Evolutionary conservation across 768 basidiomycete genomes (phyloP).

Genomic region (Russula sp.): DNA sequence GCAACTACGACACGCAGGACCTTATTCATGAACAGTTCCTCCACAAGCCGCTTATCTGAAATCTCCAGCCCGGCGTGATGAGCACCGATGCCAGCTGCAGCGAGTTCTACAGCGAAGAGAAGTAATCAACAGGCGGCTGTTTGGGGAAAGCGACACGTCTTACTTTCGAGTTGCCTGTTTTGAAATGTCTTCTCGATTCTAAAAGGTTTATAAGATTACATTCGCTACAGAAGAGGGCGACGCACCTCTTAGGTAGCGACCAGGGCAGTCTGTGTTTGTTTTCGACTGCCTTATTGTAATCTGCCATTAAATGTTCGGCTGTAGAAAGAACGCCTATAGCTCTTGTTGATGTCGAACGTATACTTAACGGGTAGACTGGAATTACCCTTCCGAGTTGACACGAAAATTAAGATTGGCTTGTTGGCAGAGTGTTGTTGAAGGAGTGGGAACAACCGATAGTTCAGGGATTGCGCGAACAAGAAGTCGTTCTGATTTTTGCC

Average conservation of each 20-base stretch:
- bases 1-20: conserved; percentile 66
- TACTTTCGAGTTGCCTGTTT: conserved; percentile 67
- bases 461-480: conserved; percentile 65
- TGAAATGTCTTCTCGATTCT: conserved; percentile 58
- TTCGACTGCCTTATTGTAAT: conserved; percentile 57
- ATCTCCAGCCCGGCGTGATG: conserved; percentile 86
- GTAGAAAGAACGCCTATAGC: conserved; percentile 48
- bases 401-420: conserved; percentile 88
- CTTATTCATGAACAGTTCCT: conserved; percentile 68
- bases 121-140: neutral
- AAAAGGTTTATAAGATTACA: neutral
- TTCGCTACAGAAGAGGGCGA: neutral
- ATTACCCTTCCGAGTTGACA: conserved; percentile 80
- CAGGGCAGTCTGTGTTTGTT: conserved; percentile 60
- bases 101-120: conserved; percentile 48
- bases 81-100: conserved; percentile 73
- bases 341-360: conserved; percentile 24
- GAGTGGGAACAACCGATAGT: conserved; percentile 67
- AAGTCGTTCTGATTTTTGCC: conserved; percentile 72
- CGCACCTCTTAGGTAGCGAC: conserved; percentile 56
- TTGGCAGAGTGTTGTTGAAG: conserved; percentile 69
- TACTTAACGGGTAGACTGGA: neutral
- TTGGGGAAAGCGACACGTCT: conserved; percentile 23
- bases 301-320: conserved; percentile 73
- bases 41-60: conserved; percentile 70